These are phyloP conservation scores for Exophiala alcalophila DNA, from an alignment of 2,329 filamentous ascomycete species.

Conservation along the genomic window DNA sequence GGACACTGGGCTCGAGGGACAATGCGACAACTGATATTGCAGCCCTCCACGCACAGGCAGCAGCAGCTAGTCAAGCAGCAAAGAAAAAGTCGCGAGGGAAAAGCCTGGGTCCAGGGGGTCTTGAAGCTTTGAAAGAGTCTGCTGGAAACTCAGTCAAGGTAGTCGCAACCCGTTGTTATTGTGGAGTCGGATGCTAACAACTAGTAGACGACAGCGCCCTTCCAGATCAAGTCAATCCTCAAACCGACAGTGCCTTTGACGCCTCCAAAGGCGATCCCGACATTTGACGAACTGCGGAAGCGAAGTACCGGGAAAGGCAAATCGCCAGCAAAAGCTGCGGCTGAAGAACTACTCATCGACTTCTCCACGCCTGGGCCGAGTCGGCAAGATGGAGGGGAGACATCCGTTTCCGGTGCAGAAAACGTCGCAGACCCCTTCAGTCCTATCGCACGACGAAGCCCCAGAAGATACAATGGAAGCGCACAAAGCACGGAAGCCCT, in stretches of 20 bases:
- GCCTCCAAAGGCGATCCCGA: constrained; percentile 63
- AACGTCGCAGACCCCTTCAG: constrained; percentile 31
- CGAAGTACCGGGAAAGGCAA: constrained; percentile 38
- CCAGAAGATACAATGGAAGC: constrained; percentile 4
- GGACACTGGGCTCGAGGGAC: constrained; percentile 61
- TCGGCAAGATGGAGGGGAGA: constrained; percentile 38
- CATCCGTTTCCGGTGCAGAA: constrained; percentile 54
- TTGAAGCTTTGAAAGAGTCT: constrained; percentile 74
- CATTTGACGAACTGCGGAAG: constrained; percentile 53
- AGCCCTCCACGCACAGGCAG: constrained; percentile 37
- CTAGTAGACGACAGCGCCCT: constrained; percentile 40
- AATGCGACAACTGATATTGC: constrained; percentile 69
- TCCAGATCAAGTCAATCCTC: constrained; percentile 66
- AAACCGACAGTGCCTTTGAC: constrained; percentile 70
- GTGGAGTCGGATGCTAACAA: constrained; percentile 15
- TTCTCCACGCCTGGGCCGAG: constrained; percentile 41
- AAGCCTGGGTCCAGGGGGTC: constrained; percentile 87
- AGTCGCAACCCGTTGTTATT: constrained; percentile 34
- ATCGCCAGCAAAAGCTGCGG: constrained; percentile 26
- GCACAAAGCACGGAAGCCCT: constrained; percentile 34
- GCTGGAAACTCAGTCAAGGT: constrained; percentile 79
- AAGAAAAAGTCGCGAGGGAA: constrained; percentile 80
- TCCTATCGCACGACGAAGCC: constrained; percentile 21
- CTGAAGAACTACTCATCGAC: constrained; percentile 40
- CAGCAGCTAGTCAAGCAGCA: constrained; percentile 40